Base-by-base conservation (phyloP, 208 protist genomes). In the Phytomonas francai region DNA sequence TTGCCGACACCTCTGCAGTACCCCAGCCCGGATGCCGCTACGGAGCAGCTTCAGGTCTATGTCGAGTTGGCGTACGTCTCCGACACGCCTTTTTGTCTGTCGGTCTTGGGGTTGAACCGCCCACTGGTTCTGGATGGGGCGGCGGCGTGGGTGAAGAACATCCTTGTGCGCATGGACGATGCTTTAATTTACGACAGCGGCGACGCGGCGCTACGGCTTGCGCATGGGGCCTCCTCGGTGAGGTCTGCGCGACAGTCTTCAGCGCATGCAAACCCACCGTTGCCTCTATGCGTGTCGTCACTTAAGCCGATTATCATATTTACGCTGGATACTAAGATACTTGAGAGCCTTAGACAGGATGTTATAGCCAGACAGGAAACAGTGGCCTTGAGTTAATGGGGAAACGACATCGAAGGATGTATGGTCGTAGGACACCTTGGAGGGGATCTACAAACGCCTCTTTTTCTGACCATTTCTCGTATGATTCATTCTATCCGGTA, bases 31-130 rank as follows among this genome's bases (percentile, higher is more conserved):
- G 39, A 49, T 6, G 39, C 39, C 39, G 39, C 59, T 64, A 69
- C 19, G 67, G 49, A 32, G 64, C 67, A 34, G 33, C 73, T 91
- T 39, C 76, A 86, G 39, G 79, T 83, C 3, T 31, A 65, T 25
- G 25, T 84, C 1, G 81, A 84, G 32, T 63, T 91, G 2, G 70
- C 87, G 14, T 91, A 88, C 66, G 85, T 91, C 11, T 77, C 81
- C 8, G 85, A 90, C 62, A 76, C 63, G 51, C 84, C 84, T 5
- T 87, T 85, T 63, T 84, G 84, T 66, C 42, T 90, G 11, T 83
- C 81, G 0, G 33, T 85, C 39, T 16, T 87, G 9, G 58, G 58
- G 14, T 71, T 90, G 14, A 77, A 80, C 64, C 51, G 36, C 4
- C 68, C 81, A n/a, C 70, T 90, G 14, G 79, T 87, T 11, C 67